phyloP scores from a whole-genome alignment of 2,329 filamentous ascomycete genomes.

The Cladosporium sp. region DNA sequence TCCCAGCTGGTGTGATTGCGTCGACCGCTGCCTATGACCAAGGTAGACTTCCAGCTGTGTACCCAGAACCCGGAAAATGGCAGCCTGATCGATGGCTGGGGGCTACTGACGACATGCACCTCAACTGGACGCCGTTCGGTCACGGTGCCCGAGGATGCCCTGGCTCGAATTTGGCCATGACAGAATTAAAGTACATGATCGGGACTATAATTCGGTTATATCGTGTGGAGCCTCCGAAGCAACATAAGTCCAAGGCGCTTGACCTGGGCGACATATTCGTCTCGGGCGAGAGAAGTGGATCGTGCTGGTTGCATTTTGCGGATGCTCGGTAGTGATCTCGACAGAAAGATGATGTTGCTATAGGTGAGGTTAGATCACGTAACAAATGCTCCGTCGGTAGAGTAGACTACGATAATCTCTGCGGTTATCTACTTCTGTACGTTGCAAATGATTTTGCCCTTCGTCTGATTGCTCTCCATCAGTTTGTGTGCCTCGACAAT shows the following conservation, averaged over 20 bases:
- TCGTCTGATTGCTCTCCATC: not conserved
- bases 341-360: not conserved
- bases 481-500: not conserved
- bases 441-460: not conserved
- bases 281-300: slow-evolving; percentile 19
- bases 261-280: slow-evolving; percentile 27
- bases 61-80: slow-evolving; percentile 41
- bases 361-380: not conserved
- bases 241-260: slow-evolving; percentile 9
- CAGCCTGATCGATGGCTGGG: slow-evolving; percentile 43
- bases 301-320: slow-evolving; percentile 23
- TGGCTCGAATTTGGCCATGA: slow-evolving; percentile 49
- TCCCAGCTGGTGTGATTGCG: slow-evolving; percentile 46
- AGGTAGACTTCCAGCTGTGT: slow-evolving; percentile 46
- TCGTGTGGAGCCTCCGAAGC: slow-evolving; percentile 9
- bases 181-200: slow-evolving; percentile 58
- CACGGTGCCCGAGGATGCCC: slow-evolving; percentile 50
- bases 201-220: slow-evolving; percentile 7
- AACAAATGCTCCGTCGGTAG: not conserved
- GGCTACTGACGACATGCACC: slow-evolving; percentile 39
- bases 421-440: not conserved
- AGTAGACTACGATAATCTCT: not conserved
- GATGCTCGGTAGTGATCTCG: not conserved
- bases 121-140: slow-evolving; percentile 51
- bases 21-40: slow-evolving; percentile 46